These are phyloP conservation scores for Dictyostelium brefeldianum DNA, from an alignment of 78 protist species.

Conservation along the genomic window DNA sequence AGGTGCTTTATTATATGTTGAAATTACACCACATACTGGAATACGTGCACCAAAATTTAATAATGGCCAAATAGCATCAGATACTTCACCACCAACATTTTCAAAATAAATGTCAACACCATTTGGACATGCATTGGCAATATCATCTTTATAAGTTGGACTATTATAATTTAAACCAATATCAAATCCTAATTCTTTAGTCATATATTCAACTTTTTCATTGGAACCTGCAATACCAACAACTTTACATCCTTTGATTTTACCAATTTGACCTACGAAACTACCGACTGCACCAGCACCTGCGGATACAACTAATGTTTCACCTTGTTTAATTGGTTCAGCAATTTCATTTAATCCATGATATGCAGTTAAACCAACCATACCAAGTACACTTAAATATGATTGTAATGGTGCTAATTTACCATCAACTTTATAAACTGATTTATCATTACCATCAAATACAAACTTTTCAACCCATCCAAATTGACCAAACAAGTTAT, in stretches of 20 bases:
- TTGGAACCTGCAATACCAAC: slow-evolving; percentile 83
- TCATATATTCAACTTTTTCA: slow-evolving; percentile 48
- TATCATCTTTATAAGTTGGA: not conserved
- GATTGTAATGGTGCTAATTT: not conserved
- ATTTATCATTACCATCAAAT: not conserved
- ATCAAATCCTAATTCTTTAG: slow-evolving; percentile 75
- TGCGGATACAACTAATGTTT: slow-evolving; percentile 74
- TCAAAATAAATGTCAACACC: slow-evolving; percentile 87
- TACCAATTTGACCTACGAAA: slow-evolving; percentile 63
- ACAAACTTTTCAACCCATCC: slow-evolving; percentile 40
- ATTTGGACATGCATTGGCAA: slow-evolving; percentile 44
- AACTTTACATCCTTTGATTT: slow-evolving; percentile 61
- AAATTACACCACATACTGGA: slow-evolving; percentile 79
- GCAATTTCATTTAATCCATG: slow-evolving; percentile 39
- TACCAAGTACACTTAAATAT: slow-evolving; percentile 38
- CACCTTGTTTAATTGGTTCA: slow-evolving; percentile 82
- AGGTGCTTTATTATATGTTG: slow-evolving; percentile 30
- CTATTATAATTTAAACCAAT: slow-evolving; percentile 80
- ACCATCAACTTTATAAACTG: not conserved
- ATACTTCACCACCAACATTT: slow-evolving; percentile 87
- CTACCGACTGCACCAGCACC: slow-evolving; percentile 83
- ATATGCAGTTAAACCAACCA: slow-evolving; percentile 81
- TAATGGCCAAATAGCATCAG: slow-evolving; percentile 62
- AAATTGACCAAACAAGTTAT: not conserved
- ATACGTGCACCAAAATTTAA: slow-evolving; percentile 29